A percentile compares a stretch with the other conserved stretches of the same genome.
phyloP scores from a whole-genome alignment of 371 early-diverging fungal species.

The Mortierella sp. region DNA sequence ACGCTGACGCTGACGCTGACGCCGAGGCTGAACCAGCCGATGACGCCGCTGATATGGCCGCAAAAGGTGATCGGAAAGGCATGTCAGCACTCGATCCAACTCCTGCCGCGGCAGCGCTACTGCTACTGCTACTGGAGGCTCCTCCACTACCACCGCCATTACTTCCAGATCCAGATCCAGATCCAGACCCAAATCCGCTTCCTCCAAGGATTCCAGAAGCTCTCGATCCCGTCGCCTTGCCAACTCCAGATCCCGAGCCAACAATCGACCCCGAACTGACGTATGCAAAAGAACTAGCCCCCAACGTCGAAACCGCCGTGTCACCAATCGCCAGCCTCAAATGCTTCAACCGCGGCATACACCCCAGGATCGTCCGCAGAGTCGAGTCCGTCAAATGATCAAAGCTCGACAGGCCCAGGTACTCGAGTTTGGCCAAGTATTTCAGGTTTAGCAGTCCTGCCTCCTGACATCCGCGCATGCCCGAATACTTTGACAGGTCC shows the following conservation, averaged over 20 bases:
- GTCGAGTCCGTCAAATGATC: conserved; percentile 56
- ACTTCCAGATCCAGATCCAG: conserved; percentile 17
- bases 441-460: conserved; percentile 39
- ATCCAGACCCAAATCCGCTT: neutral
- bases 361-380: conserved; percentile 44
- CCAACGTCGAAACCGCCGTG: conserved; percentile 20
- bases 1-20: conserved; percentile 9
- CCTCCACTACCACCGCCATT: conserved; percentile 10
- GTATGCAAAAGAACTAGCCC: neutral
- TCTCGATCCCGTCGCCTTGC: neutral
- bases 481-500: conserved; percentile 53
- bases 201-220: neutral
- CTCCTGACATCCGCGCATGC: conserved; percentile 50
- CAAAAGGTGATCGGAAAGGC: conserved; percentile 21
- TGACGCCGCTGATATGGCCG: conserved; percentile 21
- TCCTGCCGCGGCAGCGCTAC: neutral
- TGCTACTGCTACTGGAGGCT: conserved; percentile 3
- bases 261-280: neutral
- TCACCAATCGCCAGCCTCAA: conserved; percentile 49
- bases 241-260: conserved; percentile 1
- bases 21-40: conserved; percentile 10
- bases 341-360: conserved; percentile 49
- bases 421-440: conserved; percentile 40
- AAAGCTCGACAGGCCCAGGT: conserved; percentile 53
- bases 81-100: conserved; percentile 8